Evolutionary conservation across 768 basidiomycete genomes (phyloP).

Genomic region (Naganishia friedmannii): DNA sequence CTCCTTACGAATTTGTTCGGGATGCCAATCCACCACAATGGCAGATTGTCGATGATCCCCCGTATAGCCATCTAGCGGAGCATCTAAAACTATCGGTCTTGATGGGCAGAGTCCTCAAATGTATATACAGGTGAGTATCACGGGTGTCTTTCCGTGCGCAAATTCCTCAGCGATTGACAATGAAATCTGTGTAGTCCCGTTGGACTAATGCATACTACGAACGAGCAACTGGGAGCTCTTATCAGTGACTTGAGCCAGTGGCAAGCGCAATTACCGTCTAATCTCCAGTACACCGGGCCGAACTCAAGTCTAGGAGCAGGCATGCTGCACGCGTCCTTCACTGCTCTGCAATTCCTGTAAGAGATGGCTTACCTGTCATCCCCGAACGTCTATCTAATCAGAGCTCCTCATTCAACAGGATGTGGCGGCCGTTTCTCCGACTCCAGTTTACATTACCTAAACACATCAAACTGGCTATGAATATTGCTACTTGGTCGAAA

Average conservation of each 20-base stretch:
- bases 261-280: conserved; percentile 73
- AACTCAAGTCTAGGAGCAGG: conserved; percentile 68
- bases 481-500: conserved; percentile 72
- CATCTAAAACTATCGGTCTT: conserved; percentile 87
- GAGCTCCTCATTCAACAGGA: neutral
- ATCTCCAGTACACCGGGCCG: conserved; percentile 71
- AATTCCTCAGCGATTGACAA: neutral
- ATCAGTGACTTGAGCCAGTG: conserved; percentile 60
- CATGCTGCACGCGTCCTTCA: conserved; percentile 79
- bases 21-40: conserved; percentile 58
- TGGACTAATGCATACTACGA: conserved; percentile 78
- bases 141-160: conserved; percentile 24
- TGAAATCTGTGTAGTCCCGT: conserved; percentile 62
- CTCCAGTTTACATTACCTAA: conserved; percentile 88
- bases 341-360: conserved; percentile 86
- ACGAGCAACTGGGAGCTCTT: conserved; percentile 65
- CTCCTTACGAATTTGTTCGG: conserved; percentile 65
- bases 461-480: conserved; percentile 81
- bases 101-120: conserved; percentile 85
- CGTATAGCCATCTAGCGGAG: conserved; percentile 70
- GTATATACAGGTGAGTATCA: conserved; percentile 73
- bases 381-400: neutral
- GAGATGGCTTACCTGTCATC: neutral
- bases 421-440: conserved; percentile 97
- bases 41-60: conserved; percentile 36